Evolutionary conservation across 2,329 filamentous ascomycete genomes (phyloP).

Genomic region (Fusarium sp.): DNA sequence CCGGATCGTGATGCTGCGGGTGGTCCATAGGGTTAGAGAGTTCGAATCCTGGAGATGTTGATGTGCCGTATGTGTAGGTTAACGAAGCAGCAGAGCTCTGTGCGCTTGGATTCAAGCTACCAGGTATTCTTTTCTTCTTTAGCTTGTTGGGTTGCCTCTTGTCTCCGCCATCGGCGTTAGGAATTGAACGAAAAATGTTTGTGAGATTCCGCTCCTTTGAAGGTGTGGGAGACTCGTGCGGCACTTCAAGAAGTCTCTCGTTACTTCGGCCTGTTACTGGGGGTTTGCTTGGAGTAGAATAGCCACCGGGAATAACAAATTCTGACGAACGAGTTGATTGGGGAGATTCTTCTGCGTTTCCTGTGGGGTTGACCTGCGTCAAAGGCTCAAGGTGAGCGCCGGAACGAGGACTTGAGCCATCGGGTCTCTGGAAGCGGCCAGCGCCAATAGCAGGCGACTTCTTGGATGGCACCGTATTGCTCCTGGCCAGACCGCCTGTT

Average conservation of each 20-base stretch:
- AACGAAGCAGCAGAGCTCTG: constrained; percentile 90
- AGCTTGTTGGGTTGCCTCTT: constrained; percentile 88
- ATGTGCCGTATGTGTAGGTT: constrained; percentile 56
- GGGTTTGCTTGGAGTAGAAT: constrained; percentile 48
- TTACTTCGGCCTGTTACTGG: constrained; percentile 60
- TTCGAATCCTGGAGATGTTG: constrained; percentile 63
- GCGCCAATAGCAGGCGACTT: constrained; percentile 79
- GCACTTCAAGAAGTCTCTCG: constrained; percentile 60
- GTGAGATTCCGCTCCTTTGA: constrained; percentile 70
- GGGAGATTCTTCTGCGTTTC: constrained; percentile 41
- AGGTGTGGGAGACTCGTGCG: constrained; percentile 61
- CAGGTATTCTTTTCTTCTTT: constrained; percentile 84
- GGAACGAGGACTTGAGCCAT: constrained; percentile 49
- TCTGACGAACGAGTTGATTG: constrained; percentile 50
- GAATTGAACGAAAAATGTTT: constrained; percentile 77
- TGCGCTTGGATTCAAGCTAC: constrained; percentile 84
- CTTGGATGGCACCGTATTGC: constrained; percentile 95
- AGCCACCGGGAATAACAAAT: constrained; percentile 38
- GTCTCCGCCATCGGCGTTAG: constrained; percentile 69
- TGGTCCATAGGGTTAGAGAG: constrained; percentile 61
- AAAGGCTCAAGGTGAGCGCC: constrained; percentile 55
- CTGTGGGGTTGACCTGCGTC: constrained; percentile 51
- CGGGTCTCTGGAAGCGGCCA: constrained; percentile 69
- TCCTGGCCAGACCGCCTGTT: constrained; percentile 69
- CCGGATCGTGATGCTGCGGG: constrained; percentile 34